A percentile compares a stretch with the other conserved stretches of the same genome.
Evolutionary conservation across 1,284 basidiomycete species (phyloP).

Genomic region (Hemileia vastatrix): DNA sequence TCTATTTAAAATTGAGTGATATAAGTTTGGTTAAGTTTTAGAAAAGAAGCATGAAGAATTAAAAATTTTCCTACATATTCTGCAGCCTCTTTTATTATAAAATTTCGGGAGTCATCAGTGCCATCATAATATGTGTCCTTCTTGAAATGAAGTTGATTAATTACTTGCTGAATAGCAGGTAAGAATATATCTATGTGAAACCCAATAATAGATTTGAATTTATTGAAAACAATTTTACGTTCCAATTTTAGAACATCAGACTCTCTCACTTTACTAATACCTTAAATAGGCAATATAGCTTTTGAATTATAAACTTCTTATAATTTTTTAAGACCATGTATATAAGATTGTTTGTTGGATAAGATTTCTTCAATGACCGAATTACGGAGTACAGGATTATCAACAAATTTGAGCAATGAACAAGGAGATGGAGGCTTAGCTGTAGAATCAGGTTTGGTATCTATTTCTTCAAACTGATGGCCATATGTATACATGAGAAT

Average conservation of each 20-base stretch:
- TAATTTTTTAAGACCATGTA: constrained; percentile 78
- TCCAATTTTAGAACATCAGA: constrained; percentile 71
- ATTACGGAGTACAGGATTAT: no score
- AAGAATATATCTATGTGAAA: constrained; percentile 31
- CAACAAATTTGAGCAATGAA: no score
- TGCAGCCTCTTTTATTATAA: constrained; percentile 54
- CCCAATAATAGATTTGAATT: constrained; percentile 50
- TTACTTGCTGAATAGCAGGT: constrained; percentile 51
- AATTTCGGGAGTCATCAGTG: no score
- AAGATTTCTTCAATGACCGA: no score
- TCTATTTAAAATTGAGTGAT: constrained; percentile 93
- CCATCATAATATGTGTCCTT: constrained; percentile 63
- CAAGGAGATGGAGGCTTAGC: no score
- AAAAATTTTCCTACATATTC: constrained; percentile 79
- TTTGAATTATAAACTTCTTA: constrained; percentile 90
- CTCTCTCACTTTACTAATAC: constrained; percentile 59
- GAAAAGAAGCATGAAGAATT: constrained; percentile 80
- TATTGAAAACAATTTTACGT: constrained; percentile 82
- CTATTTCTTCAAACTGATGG: no score
- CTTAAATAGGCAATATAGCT: constrained; percentile 58
- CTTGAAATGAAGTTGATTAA: constrained; percentile 82
- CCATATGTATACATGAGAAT: no score
- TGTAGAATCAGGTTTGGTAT: no score
- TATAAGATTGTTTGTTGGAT: constrained; percentile 94
- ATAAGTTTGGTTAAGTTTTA: constrained; percentile 93